Evolutionary conservation across 345 rosid genomes (phyloP).

Genomic region (Populus alba): DNA sequence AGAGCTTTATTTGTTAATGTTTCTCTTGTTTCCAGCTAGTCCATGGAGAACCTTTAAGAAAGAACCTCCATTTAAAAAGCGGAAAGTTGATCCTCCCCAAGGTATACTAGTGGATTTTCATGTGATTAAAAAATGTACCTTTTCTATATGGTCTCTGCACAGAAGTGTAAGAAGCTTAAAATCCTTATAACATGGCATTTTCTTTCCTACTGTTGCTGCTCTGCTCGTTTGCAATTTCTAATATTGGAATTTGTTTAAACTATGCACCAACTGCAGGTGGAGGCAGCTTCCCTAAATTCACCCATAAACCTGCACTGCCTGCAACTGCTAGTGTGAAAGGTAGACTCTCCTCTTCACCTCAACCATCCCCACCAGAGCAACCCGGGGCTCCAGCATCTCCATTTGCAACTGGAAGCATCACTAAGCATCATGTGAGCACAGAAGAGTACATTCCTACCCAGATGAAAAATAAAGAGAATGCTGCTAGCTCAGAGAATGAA

Average conservation of each 20-base stretch:
- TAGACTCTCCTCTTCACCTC: conserved; percentile 65
- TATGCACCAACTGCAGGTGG: conserved; percentile 34
- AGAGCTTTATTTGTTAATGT: conserved; percentile 2
- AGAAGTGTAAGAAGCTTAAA: conserved; percentile 20
- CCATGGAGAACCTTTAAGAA: conserved; percentile 69
- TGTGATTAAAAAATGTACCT: not conserved
- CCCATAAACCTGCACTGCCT: conserved; percentile 45
- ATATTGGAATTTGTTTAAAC: conserved; percentile 1
- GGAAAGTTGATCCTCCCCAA: conserved; percentile 70
- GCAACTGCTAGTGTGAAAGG: conserved; percentile 47
- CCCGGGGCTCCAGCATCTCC: conserved; percentile 52
- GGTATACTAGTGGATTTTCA: conserved; percentile 39
- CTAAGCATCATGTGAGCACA: conserved; percentile 35
- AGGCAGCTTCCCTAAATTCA: conserved; percentile 47
- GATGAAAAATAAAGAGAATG: conserved; percentile 49
- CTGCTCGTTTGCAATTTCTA: not conserved
- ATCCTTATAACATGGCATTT: not conserved
- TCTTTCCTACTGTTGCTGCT: not conserved
- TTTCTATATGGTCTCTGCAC: conserved; percentile 7
- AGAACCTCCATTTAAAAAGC: conserved; percentile 76
- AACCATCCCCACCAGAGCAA: conserved; percentile 58
- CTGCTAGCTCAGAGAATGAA: conserved; percentile 52
- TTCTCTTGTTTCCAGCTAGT: conserved; percentile 52
- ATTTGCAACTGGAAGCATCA: conserved; percentile 43
- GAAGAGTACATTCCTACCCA: conserved; percentile 42